Evolutionary conservation across 129 eudicot species (phyloP), one percentile per base, ranked within the genome.

Genomic region (Arctium minus): DNA sequence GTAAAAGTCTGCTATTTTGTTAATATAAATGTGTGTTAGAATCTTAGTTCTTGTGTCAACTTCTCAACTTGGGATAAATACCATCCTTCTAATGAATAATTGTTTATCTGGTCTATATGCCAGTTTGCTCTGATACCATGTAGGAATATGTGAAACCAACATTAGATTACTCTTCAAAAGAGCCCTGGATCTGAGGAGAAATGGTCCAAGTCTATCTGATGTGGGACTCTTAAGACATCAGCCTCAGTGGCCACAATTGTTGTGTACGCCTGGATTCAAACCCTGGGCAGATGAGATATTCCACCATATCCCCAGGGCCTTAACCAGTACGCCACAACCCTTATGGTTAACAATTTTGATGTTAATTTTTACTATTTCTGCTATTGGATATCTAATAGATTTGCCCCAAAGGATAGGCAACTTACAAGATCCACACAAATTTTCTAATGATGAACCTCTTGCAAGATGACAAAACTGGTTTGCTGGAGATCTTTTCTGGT

Each of bases 351-450:
- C 8, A 2, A 6, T 17, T 71, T 48, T 10, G 40, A 35, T 72
- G 75, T 10, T 72, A 30, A 5, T 35, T 72, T 32, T 72, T 31
- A 13, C 75, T 31, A 31, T 71, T 72, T 46, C 9, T 42, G 2
- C 64, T 9, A 27, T 1, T 31, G 27, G 27, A 22, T 22, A 82
- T 75, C 53, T 53, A 8, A 40, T 65, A 32, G 12, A 33, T 10
- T 70, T 74, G 75, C 40, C 89, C 87, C 60, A 37, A 31, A 38
- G 70, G 85, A 85, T 74, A 44, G 39, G 88, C 62, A 85, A 82
- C 78, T 31, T 48, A 56, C 70, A 65, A 62, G 75, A 79, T 79
- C 91, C 91, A 88, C 87, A 85, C 84, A 77, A 46, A 0, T 22
- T 53, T 74, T 82, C 32, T 13, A 8, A 46, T 11, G 62, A 32